Evolutionary conservation across 2,329 filamentous ascomycete species (phyloP), one percentile per base, ranked within the genome.

Genomic region (Escovopsis sp.): DNA sequence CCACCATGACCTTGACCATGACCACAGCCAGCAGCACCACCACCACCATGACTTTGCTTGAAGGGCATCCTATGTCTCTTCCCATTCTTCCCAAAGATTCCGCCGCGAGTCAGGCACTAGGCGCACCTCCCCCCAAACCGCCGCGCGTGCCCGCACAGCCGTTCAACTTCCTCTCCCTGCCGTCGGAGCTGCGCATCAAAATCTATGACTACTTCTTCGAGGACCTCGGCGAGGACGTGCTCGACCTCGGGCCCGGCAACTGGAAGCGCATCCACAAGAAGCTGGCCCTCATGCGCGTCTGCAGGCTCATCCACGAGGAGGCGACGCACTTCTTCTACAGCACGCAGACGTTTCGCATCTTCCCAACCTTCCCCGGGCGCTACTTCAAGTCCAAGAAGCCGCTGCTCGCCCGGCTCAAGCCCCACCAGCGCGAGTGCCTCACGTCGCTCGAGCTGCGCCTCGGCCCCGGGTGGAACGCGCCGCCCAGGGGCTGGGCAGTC

Each of bases 351-450:
- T 72, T 82, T 42, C 77, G 80, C 43, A 57, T 87, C 33, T 86
- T 85, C 52, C 79, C 80, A 11, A 77, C 71, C 4, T 66, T 72
- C 19, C 72, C 72, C 5, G 77, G 77, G 37, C 69, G 72, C 34
- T 78, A 80, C 60, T 83, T 83, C 65, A 81, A 85, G 61, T 78
- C 77, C 28, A 84, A 84, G 62, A 75, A 75, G 50, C 82, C 82
- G 1, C 65, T 88, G 0, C 66, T 88, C 26, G 72, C 78, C 6
- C 76, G 82, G 15, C 60, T 88, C 43, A 75, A 76, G 18, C 60
- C 72, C 0, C 64, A 62, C 28, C 79, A 82, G 44, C 73, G 80
- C 32, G 62, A 64, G 12, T 69, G 63, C 38, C 67, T 88, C 37
- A 77, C 70, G 1, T 72, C 72, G 0, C 62, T 88, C 3, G 78